Evolutionary conservation across 176 grass and related monocot species (phyloP), one percentile per base, ranked within the genome.

Genomic region (Miscanthus lutarioriparius): DNA sequence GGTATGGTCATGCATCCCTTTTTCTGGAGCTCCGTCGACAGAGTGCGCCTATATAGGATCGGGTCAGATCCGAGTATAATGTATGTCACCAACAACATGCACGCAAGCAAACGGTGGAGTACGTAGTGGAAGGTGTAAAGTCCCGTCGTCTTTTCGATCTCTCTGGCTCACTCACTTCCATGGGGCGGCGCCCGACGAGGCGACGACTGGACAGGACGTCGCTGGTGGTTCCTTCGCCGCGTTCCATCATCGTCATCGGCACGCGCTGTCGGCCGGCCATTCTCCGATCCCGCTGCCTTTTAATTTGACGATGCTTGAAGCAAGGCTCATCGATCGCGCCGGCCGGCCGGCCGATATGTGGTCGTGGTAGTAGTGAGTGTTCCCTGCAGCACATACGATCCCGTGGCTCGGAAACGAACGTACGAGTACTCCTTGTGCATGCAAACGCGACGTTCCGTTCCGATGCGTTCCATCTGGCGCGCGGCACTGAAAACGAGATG

Each of bases 261-360:
- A 85, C 74, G 83, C 83, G 74, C 64, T 78, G 83, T 78, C 82
- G 73, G 82, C n/a, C 61, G 48, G 19, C 17, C 48, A 13, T 63
- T 27, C 59, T 61, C 22, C 48, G n/a, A n/a, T 14, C 1, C 26
- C 35, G 4, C 10, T 26, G 20, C 5, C 43, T 70, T 85, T 63
- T 63, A 1, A 27, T 25, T 63, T 70, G 74, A 85, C 64, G 83
- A 70, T 17, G 64, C 83, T 78, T 78, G 12, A 70, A 44, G 73
- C 13, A 63, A 63, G 59, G 3, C 58, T 27, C n/a, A n/a, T 41
- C 36, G 36, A 70, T 23, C 19, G 67, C 17, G 16, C 9, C 67
- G 7, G 28, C 75, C 40, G 30, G 30, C 33, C 33, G 22, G 39
- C 39, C 39, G 48, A 3, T 3, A 1, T 48, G 48, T 7, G 48